Percentiles rank a stretch among this genome's conserved stretches.
Evolutionary conservation across 2,329 filamentous ascomycete species (phyloP).

Genomic region (Ampelomyces quisqualis): DNA sequence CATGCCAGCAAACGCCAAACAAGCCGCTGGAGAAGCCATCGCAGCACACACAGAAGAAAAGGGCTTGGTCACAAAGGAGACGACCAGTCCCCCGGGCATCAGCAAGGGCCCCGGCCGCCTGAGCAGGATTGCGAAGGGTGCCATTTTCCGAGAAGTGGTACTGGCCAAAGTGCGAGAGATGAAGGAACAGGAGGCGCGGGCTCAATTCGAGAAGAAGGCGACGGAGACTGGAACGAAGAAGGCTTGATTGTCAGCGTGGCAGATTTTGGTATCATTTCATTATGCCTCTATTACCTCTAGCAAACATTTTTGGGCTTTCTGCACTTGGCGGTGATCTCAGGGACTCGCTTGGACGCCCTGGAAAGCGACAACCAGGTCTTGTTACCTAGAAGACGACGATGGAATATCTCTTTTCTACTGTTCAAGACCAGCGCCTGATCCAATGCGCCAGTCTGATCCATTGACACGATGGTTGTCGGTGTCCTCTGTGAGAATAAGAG

Average conservation of each 20-base stretch:
- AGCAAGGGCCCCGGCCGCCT: conserved; percentile 53
- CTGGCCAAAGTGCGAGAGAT: conserved; percentile 89
- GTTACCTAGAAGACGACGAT: conserved; percentile 14
- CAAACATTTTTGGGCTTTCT: conserved; percentile 22
- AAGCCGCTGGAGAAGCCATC: conserved; percentile 54
- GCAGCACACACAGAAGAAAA: conserved; percentile 35
- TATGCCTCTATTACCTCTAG: background rate
- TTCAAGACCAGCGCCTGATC: too few relatives aligned
- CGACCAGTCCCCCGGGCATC: conserved; percentile 12
- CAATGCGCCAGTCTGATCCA: too few relatives aligned
- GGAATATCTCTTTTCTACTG: conserved; percentile 8
- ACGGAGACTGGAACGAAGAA: conserved; percentile 35
- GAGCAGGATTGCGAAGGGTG: conserved; percentile 60
- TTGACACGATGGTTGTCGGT: too few relatives aligned
- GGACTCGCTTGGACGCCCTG: conserved; percentile 33
- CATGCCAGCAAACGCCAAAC: conserved; percentile 62
- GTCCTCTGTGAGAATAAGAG: too few relatives aligned
- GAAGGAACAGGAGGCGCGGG: conserved; percentile 79
- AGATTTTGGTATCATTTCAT: background rate
- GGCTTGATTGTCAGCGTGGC: conserved; percentile 11
- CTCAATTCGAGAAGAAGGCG: conserved; percentile 64
- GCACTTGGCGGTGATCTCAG: conserved; percentile 19
- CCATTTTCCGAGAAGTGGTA: conserved; percentile 93
- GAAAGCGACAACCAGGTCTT: conserved; percentile 22
- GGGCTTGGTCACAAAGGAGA: conserved; percentile 33